Conservation (phyloP, 805 yeast genomes). For the Scheffersomyces spartinae region DNA sequence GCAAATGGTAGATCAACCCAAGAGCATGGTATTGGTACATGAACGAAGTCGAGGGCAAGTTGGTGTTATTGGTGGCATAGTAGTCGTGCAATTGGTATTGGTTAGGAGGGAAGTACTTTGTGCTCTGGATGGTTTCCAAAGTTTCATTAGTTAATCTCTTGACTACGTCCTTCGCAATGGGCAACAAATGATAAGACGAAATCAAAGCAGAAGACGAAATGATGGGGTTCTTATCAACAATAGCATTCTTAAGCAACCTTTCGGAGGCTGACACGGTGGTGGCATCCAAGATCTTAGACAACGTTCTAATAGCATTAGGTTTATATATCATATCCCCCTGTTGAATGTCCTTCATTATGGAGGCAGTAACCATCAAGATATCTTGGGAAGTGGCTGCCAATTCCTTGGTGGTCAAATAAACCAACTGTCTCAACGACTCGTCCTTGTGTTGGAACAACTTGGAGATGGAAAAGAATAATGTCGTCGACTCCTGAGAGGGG, state of each 20-base stretch:
- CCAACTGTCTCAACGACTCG: constrained; percentile 80
- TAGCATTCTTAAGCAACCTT: constrained; percentile 81
- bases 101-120: constrained; percentile 38
- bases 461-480: constrained; percentile 85
- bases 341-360: constrained; percentile 96
- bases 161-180: constrained; percentile 84
- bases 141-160: constrained; percentile 92
- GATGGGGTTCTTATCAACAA: constrained; percentile 81
- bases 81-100: constrained; percentile 44
- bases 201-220: constrained; percentile 91
- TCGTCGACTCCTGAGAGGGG: constrained; percentile 83
- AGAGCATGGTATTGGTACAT: constrained; percentile 94
- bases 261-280: constrained; percentile 89
- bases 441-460: constrained; percentile 91
- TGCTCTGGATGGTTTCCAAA: constrained; percentile 72
- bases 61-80: constrained; percentile 39
- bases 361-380: constrained; percentile 93
- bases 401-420: constrained; percentile 89
- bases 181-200: constrained; percentile 80
- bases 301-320: constrained; percentile 90
- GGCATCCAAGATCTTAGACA: constrained; percentile 81
- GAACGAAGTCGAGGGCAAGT: constrained; percentile 56
- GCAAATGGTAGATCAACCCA: constrained; percentile 77
- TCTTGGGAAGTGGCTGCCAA: constrained; percentile 77
- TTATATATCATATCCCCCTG: constrained; percentile 75